Base-by-base conservation (phyloP, 805 yeast species). In the Lachancea lanzarotensis region DNA sequence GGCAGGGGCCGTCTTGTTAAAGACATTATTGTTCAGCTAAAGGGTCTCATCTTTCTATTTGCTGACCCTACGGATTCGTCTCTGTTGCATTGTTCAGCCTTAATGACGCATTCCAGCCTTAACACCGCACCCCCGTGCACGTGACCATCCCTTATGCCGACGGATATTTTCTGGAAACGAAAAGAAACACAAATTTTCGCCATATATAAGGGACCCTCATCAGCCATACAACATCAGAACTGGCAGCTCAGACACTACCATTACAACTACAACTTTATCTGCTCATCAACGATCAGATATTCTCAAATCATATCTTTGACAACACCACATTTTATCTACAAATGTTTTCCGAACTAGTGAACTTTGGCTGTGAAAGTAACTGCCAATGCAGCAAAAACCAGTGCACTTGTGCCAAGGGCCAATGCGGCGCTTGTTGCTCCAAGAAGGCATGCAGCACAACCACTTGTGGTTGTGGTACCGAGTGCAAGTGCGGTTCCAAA, bases 401-500 rank as follows among this genome's bases (percentile, higher is more conserved):
- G 27, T 43, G 46, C 38, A 26, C 8, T 18, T 43, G 45, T 34
- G 38, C 29, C n/a, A 37, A 31, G 31, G 31, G 38, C 20, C n/a
- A 34, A 22, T 36, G 40, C 15, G 33, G 42, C 26, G 17, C 45
- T 13, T 42, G 40, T n/a, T 19, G 37, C 18, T 10, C 31, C 43
- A 32, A 22, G 31, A 27, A 32, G 19, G 13, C 35, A 6, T 42
- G 45, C 16, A 18, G 41, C 40, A 35, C 26, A 36, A 20, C n/a
- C n/a, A n/a, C 27, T 16, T 42, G 45, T 27, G 37, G 30, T 2
- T 42, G 45, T 18, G 41, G 37, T 13, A 20, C 38, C n/a, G 17
- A 38, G 17, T 42, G 49, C 36, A 42, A 42, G 45, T 38, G 46
- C 38, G 46, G 46, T 13, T 43, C 40, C 38, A 43, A 43, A 26